Conservation (phyloP, 1,139 yeast species). For the Zygosaccharomyces pseudobailii region DNA sequence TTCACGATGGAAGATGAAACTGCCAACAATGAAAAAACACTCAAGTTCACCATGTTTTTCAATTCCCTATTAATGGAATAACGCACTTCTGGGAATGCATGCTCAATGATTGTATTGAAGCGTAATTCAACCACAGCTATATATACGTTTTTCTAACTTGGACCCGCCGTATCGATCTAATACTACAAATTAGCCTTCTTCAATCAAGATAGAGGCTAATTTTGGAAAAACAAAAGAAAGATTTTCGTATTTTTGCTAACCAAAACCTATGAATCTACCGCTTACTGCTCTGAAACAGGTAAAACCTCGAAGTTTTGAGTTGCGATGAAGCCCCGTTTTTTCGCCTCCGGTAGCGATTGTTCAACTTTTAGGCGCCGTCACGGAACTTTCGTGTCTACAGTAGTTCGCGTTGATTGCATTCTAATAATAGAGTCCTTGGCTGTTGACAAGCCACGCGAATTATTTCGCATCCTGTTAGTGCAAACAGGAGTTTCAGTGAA, state of each 20-base stretch:
- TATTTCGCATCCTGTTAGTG: background rate
- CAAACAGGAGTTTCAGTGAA: background rate
- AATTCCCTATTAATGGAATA: background rate
- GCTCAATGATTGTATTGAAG: background rate
- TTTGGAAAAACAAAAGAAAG: conserved; percentile 2
- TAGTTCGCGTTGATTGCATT: background rate
- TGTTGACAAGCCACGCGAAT: conserved; percentile 8
- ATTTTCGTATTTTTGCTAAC: conserved; percentile 1
- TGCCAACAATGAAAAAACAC: conserved; percentile 4
- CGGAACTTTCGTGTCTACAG: background rate
- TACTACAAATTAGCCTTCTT: background rate
- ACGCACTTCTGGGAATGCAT: background rate
- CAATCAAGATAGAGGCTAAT: background rate
- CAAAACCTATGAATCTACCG: background rate
- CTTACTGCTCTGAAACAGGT: conserved; percentile 1
- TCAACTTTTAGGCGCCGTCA: background rate
- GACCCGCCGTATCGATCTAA: background rate
- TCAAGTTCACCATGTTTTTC: conserved; percentile 9
- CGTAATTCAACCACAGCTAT: background rate
- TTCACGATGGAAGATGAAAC: conserved; percentile 2
- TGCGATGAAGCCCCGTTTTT: background rate
- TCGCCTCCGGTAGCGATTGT: background rate
- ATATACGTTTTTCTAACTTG: background rate
- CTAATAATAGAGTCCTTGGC: background rate
- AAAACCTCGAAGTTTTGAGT: background rate